Base-by-base conservation (phyloP, 1,284 basidiomycete genomes). In the Trametes polyzona region DNA sequence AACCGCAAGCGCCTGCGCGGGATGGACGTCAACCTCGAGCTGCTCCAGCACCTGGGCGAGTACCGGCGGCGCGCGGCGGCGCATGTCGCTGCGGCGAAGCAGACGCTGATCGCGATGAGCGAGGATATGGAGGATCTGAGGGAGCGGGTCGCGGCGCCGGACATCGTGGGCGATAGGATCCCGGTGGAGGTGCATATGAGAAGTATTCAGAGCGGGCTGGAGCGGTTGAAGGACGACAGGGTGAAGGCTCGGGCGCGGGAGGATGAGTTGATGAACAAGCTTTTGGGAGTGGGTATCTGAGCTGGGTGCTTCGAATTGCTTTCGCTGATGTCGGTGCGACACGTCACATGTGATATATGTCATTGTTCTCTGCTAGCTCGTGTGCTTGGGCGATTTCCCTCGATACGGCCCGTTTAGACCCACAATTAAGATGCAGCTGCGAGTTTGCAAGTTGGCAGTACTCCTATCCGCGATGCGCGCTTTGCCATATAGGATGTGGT, bases 51-150 rank as follows among this genome's bases (percentile, higher is more conserved):
- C 42, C 68, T 90, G 11, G 77, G 77, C 7, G 70, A 67, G 26
- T 90, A 88, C 64, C 75, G 87, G 61, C 78, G 77, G 59, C 76
- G 78, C 57, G 89, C 89, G 9, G 71, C 78, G 30, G 79, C 75
- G 14, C 87, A 88, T 61, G 86, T 91, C 24, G 78, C 79, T 30
- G 81, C 80, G 0, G 81, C 87, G 17, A 67, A 88, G 66, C 83
- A 85, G 52, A 78, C 83, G 19, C 71, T 92, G 61, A 73, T 81
- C 41, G 73, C 74, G 23, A 80, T 91, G 80, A 81, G 80, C 59
- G 83, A 83, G 37, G 88, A 90, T 59, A 83, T 92, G 78, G 87
- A 88, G 67, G 87, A 88, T 43, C 69, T 92, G 60, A 74, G 89
- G 57, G 85, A 88, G 65, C 76, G 85, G 11, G 85, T 88, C 1